A percentile compares a stretch with the other conserved stretches of the same genome.
Evolutionary conservation across 352 stramenopile genomes (phyloP).

Genomic region (Thalassiosira oceanica): DNA sequence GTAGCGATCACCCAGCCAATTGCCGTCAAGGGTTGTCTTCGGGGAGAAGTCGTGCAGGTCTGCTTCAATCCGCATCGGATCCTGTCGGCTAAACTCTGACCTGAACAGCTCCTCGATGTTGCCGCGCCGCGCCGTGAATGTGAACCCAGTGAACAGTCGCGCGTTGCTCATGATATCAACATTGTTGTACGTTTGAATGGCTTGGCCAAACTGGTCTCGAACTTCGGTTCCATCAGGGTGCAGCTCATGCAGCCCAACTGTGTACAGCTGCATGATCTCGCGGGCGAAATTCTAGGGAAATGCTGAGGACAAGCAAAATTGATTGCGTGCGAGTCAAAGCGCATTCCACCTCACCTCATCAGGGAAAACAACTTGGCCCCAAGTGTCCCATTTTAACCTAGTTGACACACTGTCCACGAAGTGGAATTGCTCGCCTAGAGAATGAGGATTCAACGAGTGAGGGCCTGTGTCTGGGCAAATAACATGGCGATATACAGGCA

Average conservation of each 20-base stretch:
- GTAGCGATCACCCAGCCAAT: constrained; percentile 58
- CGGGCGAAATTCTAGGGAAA: too few relatives aligned
- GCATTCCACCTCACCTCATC: constrained; percentile 53
- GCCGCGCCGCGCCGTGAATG: neutral
- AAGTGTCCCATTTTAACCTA: constrained; percentile 6
- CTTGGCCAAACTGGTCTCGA: constrained; percentile 29
- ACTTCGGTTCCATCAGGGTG: constrained; percentile 56
- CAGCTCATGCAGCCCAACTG: constrained; percentile 52
- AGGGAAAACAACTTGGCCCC: constrained; percentile 16
- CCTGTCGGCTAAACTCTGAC: constrained; percentile 15
- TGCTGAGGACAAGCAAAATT: too few relatives aligned
- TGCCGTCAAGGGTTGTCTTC: constrained; percentile 38
- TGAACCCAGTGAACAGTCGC: constrained; percentile 56
- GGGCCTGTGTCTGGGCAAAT: too few relatives aligned
- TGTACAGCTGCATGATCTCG: constrained; percentile 4
- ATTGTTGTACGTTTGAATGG: constrained; percentile 50
- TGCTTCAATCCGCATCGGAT: constrained; percentile 52
- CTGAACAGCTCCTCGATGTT: constrained; percentile 4
- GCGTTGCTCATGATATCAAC: constrained; percentile 61
- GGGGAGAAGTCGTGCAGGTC: constrained; percentile 44
- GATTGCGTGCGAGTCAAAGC: too few relatives aligned
- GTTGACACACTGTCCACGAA: constrained; percentile 30
- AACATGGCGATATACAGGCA: neutral
- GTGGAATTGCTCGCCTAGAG: constrained; percentile 47
- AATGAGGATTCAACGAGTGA: neutral